These are phyloP conservation scores for grape (Vitis vinifera) DNA, from an alignment of 164 flowering plant species.

Conservation along the genomic window DNA sequence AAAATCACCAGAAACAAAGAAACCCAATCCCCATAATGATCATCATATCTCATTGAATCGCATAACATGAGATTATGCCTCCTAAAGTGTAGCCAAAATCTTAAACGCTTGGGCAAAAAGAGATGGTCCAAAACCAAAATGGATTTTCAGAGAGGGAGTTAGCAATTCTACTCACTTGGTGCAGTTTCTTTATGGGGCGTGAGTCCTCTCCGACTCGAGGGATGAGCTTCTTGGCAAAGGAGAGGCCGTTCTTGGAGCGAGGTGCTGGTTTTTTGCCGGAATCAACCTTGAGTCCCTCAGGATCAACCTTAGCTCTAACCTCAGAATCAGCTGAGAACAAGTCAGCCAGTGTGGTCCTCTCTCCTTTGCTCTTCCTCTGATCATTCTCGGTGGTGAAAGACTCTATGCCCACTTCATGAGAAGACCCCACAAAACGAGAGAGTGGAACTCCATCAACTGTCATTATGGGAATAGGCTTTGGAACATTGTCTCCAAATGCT, in stretches of 20 bases:
- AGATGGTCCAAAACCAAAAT: not conserved
- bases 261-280: slow-evolving; percentile 15
- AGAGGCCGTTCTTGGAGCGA: slow-evolving; percentile 21
- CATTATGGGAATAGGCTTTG: slow-evolving; percentile 3
- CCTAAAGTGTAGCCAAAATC: no score
- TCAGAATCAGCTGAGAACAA: slow-evolving; percentile 53
- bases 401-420: not conserved
- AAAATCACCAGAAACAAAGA: no score
- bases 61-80: no score
- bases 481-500: slow-evolving; percentile 13
- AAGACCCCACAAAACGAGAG: not conserved
- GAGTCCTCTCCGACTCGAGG: slow-evolving; percentile 39
- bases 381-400: slow-evolving; percentile 2
- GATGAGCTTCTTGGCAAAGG: slow-evolving; percentile 49
- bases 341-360: slow-evolving; percentile 67
- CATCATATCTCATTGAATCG: no score
- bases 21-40: no score
- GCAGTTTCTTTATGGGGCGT: slow-evolving; percentile 45
- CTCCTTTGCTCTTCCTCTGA: slow-evolving; percentile 25
- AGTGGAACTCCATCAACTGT: slow-evolving; percentile 14
- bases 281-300: slow-evolving; percentile 2
- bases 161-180: slow-evolving; percentile 36
- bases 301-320: slow-evolving; percentile 3
- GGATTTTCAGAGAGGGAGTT: not conserved
- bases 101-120: no score